Evolutionary conservation across 139 green algal genomes (phyloP).

Genomic region (Chloropicon primus): DNA sequence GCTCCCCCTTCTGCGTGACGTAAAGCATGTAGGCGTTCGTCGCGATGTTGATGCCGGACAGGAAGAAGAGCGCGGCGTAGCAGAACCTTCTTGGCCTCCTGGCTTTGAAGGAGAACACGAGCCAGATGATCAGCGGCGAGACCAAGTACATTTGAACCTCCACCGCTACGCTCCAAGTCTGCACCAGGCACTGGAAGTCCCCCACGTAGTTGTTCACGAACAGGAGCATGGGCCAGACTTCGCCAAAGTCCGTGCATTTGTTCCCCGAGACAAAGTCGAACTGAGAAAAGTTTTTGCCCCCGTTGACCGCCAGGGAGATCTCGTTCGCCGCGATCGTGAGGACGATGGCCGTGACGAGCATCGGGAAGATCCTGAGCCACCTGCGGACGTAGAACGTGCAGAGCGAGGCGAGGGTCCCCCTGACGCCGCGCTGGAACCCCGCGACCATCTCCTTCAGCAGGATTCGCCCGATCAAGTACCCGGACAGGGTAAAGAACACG

Average conservation of each 20-base stretch:
- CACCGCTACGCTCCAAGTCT: conserved; percentile 3
- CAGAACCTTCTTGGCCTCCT: not conserved
- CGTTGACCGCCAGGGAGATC: not conserved
- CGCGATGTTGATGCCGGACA: not conserved
- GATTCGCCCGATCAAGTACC: not conserved
- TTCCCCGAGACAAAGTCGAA: not conserved
- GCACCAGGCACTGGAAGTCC: not conserved
- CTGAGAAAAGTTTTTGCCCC: not conserved
- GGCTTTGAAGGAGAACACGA: not conserved
- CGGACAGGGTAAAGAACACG: not conserved
- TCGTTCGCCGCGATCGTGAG: not conserved
- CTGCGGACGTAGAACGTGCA: not conserved
- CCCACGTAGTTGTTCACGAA: conserved; percentile 9
- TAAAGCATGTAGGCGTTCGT: not conserved
- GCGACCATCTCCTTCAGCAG: not conserved
- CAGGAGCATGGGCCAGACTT: not conserved
- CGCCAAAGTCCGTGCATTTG: not conserved
- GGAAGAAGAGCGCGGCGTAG: not conserved
- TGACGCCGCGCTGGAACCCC: not conserved
- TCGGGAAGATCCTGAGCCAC: not conserved
- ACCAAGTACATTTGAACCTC: not conserved
- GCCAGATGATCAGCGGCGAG: not conserved
- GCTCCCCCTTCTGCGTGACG: not conserved
- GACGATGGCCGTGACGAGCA: not conserved
- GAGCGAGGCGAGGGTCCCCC: not conserved